Evolutionary conservation across 768 basidiomycete species (phyloP).

Genomic region (Calocybe indica): DNA sequence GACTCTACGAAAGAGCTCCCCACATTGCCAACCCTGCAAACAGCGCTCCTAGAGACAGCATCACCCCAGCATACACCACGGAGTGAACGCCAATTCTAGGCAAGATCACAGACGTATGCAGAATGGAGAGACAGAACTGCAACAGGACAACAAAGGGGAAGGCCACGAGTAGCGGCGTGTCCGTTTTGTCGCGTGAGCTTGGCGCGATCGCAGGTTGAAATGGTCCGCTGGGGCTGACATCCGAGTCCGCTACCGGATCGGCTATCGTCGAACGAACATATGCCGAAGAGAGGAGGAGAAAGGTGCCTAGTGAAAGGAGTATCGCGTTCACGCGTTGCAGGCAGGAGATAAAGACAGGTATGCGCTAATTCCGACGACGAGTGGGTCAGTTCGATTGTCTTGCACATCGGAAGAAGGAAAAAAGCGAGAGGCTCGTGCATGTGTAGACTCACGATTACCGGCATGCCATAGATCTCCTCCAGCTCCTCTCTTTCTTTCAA

Average conservation of each 20-base stretch:
- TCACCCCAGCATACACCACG: constrained; percentile 62
- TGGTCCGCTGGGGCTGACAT: constrained; percentile 4
- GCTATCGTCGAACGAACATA: constrained; percentile 54
- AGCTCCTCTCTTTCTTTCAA: constrained; percentile 69
- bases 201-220: constrained; percentile 1
- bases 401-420: constrained; percentile 5
- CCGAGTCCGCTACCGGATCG: constrained; percentile 14
- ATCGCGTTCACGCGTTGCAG: constrained; percentile 73
- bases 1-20: constrained; percentile 49
- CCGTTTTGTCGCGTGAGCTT: constrained; percentile 16
- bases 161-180: constrained; percentile 31
- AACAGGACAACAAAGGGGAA: constrained; percentile 38
- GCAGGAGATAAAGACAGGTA: constrained; percentile 75
- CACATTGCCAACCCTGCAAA: constrained; percentile 72
- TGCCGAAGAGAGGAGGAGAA: constrained; percentile 52
- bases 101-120: constrained; percentile 64
- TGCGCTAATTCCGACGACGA: constrained; percentile 36
- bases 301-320: constrained; percentile 62
- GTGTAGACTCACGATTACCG: constrained; percentile 58
- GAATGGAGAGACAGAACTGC: constrained; percentile 49
- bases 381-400: background rate
- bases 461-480: constrained; percentile 76
- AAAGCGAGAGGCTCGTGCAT: background rate
- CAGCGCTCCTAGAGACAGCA: constrained; percentile 63
- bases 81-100: constrained; percentile 72